phyloP scores from a whole-genome alignment of 371 early-diverging fungal species.

The Lichtheimia ornata region DNA sequence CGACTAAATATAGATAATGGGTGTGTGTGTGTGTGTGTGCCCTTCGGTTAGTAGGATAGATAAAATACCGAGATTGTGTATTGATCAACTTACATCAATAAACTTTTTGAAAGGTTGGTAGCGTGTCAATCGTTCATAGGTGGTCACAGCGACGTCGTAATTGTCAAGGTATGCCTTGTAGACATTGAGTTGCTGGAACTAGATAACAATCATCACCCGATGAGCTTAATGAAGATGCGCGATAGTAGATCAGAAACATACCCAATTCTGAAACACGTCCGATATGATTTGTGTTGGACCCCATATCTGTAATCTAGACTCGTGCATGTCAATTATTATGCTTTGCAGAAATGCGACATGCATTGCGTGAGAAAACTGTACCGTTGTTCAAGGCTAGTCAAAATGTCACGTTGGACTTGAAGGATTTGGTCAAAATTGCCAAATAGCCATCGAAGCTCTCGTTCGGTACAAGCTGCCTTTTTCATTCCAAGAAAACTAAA shows the following conservation, averaged over 20 bases:
- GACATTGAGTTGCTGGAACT: conserved; percentile 36
- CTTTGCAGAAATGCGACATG: neutral
- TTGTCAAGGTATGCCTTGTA: conserved; percentile 39
- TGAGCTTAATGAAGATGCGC: neutral
- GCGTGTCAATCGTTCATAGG: conserved; percentile 36
- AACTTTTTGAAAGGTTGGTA: conserved; percentile 50
- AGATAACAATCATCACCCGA: neutral
- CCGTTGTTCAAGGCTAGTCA: conserved; percentile 37
- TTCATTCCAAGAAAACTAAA: conserved; percentile 39
- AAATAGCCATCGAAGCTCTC: conserved; percentile 43
- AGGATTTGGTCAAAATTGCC: conserved; percentile 44
- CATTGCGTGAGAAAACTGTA: conserved; percentile 11
- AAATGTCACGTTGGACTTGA: conserved; percentile 28
- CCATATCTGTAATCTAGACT: conserved; percentile 15
- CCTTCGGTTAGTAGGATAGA: neutral
- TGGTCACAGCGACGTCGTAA: conserved; percentile 40
- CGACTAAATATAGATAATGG: neutral
- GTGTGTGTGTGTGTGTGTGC: neutral
- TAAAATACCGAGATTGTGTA: no score
- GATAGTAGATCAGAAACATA: conserved; percentile 1
- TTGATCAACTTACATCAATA: conserved; percentile 31
- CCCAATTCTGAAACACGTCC: conserved; percentile 22
- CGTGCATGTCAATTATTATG: neutral
- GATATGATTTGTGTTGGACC: conserved; percentile 27
- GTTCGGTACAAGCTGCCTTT: conserved; percentile 43